Evolutionary conservation across 176 grass and related monocot species (phyloP).

Genomic region (Oropetium thomaeum): DNA sequence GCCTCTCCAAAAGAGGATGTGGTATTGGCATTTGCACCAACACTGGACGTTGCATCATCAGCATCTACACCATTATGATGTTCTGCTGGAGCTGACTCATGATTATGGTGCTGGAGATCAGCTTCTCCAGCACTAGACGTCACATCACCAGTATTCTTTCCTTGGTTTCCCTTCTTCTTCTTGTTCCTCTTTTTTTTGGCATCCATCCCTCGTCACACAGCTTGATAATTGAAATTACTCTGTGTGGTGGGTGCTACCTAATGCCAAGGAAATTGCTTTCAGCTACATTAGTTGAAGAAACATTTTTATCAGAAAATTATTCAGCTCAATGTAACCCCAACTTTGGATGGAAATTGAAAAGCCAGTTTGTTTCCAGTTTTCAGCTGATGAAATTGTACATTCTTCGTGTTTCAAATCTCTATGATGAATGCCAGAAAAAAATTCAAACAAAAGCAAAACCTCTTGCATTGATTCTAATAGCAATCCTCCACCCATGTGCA

Average conservation of each 20-base stretch:
- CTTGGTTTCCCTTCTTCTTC: slow-evolving; percentile 89
- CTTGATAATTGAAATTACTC: neutral
- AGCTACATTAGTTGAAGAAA: neutral
- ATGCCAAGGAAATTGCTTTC: neutral
- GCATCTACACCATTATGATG: slow-evolving; percentile 26
- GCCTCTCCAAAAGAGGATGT: slow-evolving; percentile 32
- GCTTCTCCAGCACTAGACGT: slow-evolving; percentile 42
- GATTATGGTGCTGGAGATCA: slow-evolving; percentile 16
- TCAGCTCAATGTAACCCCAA: neutral
- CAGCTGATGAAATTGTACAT: neutral
- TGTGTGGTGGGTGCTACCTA: neutral
- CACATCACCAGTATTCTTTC: slow-evolving; percentile 54
- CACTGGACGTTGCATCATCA: slow-evolving; percentile 37
- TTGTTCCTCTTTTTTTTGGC: slow-evolving; percentile 88
- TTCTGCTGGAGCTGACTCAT: slow-evolving; percentile 26
- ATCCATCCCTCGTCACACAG: slow-evolving; percentile 56
- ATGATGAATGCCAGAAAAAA: neutral
- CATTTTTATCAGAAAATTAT: neutral
- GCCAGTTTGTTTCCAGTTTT: neutral
- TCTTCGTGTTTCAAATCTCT: neutral
- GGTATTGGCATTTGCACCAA: neutral
- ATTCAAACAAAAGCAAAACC: neutral
- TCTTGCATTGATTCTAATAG: neutral
- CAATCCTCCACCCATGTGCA: neutral
- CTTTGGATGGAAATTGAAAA: neutral